phyloP scores from a whole-genome alignment of 1,139 yeast species.

The Pichia sp. region DNA sequence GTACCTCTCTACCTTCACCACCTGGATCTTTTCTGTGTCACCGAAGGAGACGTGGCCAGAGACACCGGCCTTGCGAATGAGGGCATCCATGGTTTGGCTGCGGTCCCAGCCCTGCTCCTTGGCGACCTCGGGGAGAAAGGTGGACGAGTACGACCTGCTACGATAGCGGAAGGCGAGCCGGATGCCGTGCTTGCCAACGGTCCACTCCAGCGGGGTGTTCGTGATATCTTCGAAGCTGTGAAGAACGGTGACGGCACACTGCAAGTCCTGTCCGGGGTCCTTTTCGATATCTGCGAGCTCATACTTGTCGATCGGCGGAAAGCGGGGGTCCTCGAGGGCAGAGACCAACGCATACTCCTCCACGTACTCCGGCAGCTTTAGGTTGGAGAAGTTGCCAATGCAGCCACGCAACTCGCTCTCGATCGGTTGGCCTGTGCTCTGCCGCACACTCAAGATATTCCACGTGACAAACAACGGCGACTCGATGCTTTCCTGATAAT shows the following conservation, averaged over 20 bases:
- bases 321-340: slow-evolving; percentile 41
- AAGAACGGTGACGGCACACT: slow-evolving; percentile 61
- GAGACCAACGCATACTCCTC: slow-evolving; percentile 8
- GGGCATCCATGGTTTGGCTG: slow-evolving; percentile 60
- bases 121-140: slow-evolving; percentile 89
- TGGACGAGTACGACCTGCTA: slow-evolving; percentile 40
- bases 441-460: slow-evolving; percentile 41
- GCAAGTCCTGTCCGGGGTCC: slow-evolving; percentile 27
- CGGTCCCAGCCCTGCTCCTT: slow-evolving; percentile 84
- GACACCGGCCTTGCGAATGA: slow-evolving; percentile 69
- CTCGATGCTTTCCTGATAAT: slow-evolving; percentile 11
- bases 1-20: slow-evolving; percentile 33
- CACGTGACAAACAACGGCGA: slow-evolving; percentile 83
- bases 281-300: slow-evolving; percentile 46
- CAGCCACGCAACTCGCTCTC: slow-evolving; percentile 8
- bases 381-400: slow-evolving; percentile 6
- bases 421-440: not conserved
- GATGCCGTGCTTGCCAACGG: slow-evolving; percentile 77
- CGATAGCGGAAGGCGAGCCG: slow-evolving; percentile 36
- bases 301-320: slow-evolving; percentile 51
- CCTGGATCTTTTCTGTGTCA: slow-evolving; percentile 10
- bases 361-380: slow-evolving; percentile 4
- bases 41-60: slow-evolving; percentile 13
- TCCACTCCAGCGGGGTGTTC: slow-evolving; percentile 63
- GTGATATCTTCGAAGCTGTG: slow-evolving; percentile 51